phyloP scores from a whole-genome alignment of 208 protist genomes.

The Leishmania aethiopica region DNA sequence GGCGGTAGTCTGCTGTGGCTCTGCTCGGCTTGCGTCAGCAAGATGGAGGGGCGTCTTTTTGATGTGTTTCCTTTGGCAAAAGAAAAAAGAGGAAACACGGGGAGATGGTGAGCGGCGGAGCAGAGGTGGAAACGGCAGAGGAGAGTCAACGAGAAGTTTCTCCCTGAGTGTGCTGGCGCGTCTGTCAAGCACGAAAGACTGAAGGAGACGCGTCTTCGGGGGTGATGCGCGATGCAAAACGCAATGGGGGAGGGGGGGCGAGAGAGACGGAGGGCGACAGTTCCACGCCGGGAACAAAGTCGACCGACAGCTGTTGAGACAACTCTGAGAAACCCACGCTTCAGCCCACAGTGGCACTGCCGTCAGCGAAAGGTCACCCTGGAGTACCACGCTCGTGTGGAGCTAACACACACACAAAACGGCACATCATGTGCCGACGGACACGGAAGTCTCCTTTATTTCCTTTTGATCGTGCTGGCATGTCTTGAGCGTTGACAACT shows the following conservation, averaged over 20 bases:
- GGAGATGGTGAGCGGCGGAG: not conserved
- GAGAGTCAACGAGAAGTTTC: not conserved
- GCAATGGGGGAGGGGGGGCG: not conserved
- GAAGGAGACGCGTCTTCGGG: not conserved
- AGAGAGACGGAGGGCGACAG: not conserved
- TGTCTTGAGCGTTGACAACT: not conserved
- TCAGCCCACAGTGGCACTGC: not conserved
- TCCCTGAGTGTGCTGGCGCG: not conserved
- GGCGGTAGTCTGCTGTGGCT: not conserved
- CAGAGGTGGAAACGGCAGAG: not conserved
- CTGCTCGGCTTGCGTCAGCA: not conserved
- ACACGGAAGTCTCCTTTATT: not conserved
- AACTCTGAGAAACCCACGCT: not conserved
- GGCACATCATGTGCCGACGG: not conserved
- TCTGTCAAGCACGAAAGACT: not conserved
- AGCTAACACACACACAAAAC: not conserved
- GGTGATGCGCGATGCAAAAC: not conserved
- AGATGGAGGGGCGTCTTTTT: no score
- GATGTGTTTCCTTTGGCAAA: not conserved
- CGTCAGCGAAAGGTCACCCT: not conserved
- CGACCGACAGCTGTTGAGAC: not conserved
- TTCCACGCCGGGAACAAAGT: not conserved
- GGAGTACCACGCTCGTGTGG: not conserved
- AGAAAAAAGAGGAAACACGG: not conserved
- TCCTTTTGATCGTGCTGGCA: not conserved